Evolutionary conservation across 345 rosid species (phyloP).

Genomic region (Moringa oleifera): DNA sequence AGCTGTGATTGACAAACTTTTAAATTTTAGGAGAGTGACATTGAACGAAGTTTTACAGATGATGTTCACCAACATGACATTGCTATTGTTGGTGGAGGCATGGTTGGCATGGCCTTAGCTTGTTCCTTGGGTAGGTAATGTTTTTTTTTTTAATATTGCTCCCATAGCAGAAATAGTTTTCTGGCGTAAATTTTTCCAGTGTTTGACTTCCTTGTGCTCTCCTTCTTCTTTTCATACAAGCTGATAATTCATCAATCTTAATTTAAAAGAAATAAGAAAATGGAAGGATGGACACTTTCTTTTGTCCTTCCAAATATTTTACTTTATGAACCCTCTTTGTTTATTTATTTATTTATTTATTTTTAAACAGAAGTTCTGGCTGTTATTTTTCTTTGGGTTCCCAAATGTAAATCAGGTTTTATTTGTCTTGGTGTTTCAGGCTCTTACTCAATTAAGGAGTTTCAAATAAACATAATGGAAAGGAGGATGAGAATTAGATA

Average conservation of each 20-base stretch:
- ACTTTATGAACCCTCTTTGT: not conserved
- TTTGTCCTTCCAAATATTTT: too few relatives aligned
- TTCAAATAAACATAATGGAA: too few relatives aligned
- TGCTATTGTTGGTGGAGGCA: conserved; percentile 94
- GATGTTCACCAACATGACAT: conserved; percentile 52
- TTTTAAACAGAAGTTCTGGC: too few relatives aligned
- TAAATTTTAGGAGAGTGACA: conserved; percentile 29
- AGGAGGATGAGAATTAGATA: too few relatives aligned
- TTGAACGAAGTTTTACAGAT: conserved; percentile 17
- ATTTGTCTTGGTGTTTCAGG: too few relatives aligned
- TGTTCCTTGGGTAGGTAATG: conserved; percentile 68
- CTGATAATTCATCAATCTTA: not conserved
- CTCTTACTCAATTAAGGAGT: too few relatives aligned
- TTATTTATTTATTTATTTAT: too few relatives aligned
- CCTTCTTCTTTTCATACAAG: not conserved
- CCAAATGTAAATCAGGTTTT: too few relatives aligned
- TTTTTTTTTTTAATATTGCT: not conserved
- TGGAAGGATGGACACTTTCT: too few relatives aligned
- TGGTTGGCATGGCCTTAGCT: conserved; percentile 97
- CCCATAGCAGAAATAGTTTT: too few relatives aligned
- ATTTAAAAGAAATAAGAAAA: too few relatives aligned
- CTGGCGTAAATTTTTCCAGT: not conserved
- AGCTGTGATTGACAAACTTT: conserved; percentile 3
- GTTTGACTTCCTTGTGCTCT: not conserved
- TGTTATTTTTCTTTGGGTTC: too few relatives aligned